These are phyloP conservation scores for Solanum ossicruentum DNA, from an alignment of 257 asterid genomes.

Conservation along the genomic window DNA sequence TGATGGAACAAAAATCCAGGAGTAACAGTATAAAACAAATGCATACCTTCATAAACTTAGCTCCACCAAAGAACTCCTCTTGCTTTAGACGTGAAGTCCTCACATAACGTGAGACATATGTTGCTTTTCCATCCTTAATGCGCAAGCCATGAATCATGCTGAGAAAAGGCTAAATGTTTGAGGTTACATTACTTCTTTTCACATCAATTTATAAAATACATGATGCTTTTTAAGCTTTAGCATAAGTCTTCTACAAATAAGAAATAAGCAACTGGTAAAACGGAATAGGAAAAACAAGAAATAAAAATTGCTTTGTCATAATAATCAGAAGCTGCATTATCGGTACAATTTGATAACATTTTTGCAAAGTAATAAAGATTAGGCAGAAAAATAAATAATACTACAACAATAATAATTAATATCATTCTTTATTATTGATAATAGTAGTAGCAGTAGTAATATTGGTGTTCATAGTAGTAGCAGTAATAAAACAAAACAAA, in stretches of 20 bases:
- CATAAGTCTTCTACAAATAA: not conserved
- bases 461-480: not conserved
- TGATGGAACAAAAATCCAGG: not conserved
- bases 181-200: not conserved
- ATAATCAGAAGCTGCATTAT: not conserved
- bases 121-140: constrained; percentile 88
- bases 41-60: constrained; percentile 82
- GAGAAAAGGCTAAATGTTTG: constrained; percentile 2
- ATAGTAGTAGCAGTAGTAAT: not conserved
- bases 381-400: not conserved
- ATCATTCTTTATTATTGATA: not conserved
- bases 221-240: not conserved
- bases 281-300: not conserved
- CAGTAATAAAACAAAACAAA: not conserved
- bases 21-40: not conserved
- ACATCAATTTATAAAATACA: not conserved
- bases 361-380: not conserved
- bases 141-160: constrained; percentile 98
- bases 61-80: constrained; percentile 70
- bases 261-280: not conserved
- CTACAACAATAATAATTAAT: not conserved
- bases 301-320: not conserved
- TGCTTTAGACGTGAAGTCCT: constrained; percentile 81
- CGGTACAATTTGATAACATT: not conserved
- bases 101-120: constrained; percentile 86